phyloP scores from a whole-genome alignment of 768 basidiomycete species.

The Rubroboletus pulcherrimus region DNA sequence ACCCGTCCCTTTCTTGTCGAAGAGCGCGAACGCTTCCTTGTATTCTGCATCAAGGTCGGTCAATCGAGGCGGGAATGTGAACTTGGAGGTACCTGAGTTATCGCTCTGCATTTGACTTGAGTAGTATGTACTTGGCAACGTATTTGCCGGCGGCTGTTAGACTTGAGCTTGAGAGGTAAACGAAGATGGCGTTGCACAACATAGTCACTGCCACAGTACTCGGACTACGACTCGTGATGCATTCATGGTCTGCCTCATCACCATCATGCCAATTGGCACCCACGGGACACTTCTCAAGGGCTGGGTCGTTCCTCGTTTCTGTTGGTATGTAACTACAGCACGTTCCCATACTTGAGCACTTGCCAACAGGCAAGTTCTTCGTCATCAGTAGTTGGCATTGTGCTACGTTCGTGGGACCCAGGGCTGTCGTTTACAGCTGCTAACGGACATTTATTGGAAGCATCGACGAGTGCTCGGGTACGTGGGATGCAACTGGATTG shows the following conservation, averaged over 20 bases:
- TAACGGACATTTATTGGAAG: not conserved
- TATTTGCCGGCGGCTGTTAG: not conserved
- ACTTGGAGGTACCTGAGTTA: constrained; percentile 42
- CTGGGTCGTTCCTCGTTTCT: not conserved
- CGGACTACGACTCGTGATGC: not conserved
- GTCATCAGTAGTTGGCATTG: not conserved
- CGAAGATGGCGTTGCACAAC: not conserved
- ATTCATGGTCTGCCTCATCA: not conserved
- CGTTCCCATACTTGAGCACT: not conserved
- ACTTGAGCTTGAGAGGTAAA: not conserved
- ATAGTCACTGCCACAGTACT: not conserved
- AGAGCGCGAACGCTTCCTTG: constrained; percentile 96
- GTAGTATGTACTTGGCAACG: not conserved
- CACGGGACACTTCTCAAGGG: not conserved
- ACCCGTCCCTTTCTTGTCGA: constrained; percentile 95
- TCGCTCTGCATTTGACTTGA: constrained; percentile 38
- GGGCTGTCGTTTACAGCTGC: not conserved
- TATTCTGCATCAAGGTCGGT: constrained; percentile 57
- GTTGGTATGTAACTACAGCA: not conserved
- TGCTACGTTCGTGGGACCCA: not conserved
- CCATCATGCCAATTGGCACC: not conserved
- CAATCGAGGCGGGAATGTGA: not conserved
- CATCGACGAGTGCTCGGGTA: not conserved
- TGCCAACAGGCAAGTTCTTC: too few relatives aligned
- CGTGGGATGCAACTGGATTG: not conserved